Evolutionary conservation across 1,284 basidiomycete genomes (phyloP).

Genomic region (Moesziomyces globuligerus): DNA sequence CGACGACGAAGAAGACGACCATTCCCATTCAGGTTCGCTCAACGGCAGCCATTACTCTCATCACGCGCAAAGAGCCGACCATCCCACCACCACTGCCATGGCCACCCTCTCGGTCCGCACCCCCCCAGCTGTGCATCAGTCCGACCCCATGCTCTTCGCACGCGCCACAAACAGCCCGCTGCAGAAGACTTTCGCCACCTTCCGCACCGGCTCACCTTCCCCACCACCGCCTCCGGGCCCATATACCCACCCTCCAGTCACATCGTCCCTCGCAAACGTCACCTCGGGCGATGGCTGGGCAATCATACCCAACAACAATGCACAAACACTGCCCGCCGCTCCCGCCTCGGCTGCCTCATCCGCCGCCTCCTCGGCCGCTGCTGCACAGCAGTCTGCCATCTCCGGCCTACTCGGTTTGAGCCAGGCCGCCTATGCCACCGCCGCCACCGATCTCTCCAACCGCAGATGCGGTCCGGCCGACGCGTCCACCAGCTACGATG

Average conservation of each 20-base stretch:
- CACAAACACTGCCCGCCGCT: background rate
- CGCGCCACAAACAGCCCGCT: conserved; percentile 30
- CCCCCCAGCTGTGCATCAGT: conserved; percentile 22
- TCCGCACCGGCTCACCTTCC: conserved; percentile 17
- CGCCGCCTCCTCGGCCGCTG: background rate
- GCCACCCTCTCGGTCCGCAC: conserved; percentile 41
- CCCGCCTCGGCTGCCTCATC: background rate
- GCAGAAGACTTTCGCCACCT: conserved; percentile 11
- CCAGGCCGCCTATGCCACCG: conserved; percentile 20
- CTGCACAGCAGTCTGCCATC: conserved; percentile 13
- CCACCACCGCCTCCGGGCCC: conserved; percentile 23
- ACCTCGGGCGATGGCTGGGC: conserved; percentile 44
- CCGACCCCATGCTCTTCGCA: conserved; percentile 38
- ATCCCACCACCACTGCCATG: conserved; percentile 41
- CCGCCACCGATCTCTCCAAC: conserved; percentile 27
- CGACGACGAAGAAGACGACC: conserved; percentile 13
- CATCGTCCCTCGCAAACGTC: conserved; percentile 21
- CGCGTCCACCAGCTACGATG: conserved; percentile 26
- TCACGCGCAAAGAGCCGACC: conserved; percentile 12
- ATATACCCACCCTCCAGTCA: conserved; percentile 34
- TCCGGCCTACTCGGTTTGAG: conserved; percentile 15
- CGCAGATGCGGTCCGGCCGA: conserved; percentile 36
- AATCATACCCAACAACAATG: conserved; percentile 29
- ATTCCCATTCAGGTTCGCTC: conserved; percentile 5
- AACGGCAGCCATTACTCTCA: conserved; percentile 8